These are phyloP conservation scores for Terana coerulea DNA, from an alignment of 768 basidiomycete species.

Conservation along the genomic window DNA sequence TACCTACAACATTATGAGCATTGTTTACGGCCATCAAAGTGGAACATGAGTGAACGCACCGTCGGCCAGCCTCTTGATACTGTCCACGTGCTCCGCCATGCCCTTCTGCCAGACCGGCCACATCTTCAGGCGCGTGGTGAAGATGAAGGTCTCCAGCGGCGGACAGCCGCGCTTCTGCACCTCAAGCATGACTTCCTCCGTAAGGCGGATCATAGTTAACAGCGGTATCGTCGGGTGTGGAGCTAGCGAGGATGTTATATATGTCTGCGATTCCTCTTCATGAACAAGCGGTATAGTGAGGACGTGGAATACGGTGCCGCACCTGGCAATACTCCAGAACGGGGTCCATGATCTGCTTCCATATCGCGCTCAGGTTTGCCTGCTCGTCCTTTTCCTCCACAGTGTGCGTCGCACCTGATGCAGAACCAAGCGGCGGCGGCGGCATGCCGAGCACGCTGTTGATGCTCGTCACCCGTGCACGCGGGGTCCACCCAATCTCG, in stretches of 20 bases:
- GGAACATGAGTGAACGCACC: constrained; percentile 37
- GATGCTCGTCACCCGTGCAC: constrained; percentile 19
- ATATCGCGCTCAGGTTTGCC: constrained; percentile 57
- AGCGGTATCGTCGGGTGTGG: constrained; percentile 72
- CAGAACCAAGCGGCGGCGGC: constrained; percentile 4
- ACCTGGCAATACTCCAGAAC: constrained; percentile 84
- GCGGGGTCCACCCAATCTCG: constrained; percentile 36
- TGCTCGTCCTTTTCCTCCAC: constrained; percentile 50
- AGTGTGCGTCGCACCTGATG: constrained; percentile 20
- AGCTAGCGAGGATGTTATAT: constrained; percentile 64
- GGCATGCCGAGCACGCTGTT: constrained; percentile 16
- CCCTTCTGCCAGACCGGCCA: constrained; percentile 94
- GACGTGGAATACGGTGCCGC: constrained; percentile 2
- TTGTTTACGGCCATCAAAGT: neutral
- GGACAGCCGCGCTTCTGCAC: constrained; percentile 74
- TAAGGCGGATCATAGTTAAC: constrained; percentile 87
- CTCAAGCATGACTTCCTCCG: constrained; percentile 73
- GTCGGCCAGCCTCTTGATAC: constrained; percentile 80
- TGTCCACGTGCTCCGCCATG: constrained; percentile 81
- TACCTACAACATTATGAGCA: too few species aligned
- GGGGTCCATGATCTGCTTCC: constrained; percentile 94
- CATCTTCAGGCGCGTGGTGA: constrained; percentile 76
- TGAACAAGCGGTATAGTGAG: neutral
- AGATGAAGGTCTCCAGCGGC: constrained; percentile 79
- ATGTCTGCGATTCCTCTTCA: constrained; percentile 42